These are phyloP conservation scores for Acorus calamus DNA, from an alignment of 106 monocot species.

Conservation along the genomic window DNA sequence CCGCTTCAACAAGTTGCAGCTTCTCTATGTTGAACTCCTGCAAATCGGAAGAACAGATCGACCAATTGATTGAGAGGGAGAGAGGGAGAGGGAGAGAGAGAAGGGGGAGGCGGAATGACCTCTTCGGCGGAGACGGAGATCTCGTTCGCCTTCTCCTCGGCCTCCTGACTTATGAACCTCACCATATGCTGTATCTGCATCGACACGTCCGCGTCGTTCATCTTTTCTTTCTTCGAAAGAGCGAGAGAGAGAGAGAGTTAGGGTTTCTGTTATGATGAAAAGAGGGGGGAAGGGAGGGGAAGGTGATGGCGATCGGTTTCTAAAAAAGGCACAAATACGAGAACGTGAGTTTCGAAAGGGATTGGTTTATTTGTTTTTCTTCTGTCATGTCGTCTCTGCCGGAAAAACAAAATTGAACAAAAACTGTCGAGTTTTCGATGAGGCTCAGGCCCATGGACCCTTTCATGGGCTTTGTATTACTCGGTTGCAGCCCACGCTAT, in stretches of 20 bases:
- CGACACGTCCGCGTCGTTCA: conserved; percentile 6
- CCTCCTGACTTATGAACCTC: conserved; percentile 14
- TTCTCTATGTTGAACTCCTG: conserved; percentile 32
- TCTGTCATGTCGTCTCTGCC: conserved; percentile 10
- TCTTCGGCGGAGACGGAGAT: conserved; percentile 17
- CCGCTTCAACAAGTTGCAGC: conserved; percentile 22
- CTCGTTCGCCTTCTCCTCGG: conserved; percentile 20
- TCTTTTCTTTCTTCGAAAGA: not conserved
- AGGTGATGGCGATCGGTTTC: not conserved
- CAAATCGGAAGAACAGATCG: not conserved
- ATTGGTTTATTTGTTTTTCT: conserved; percentile 13
- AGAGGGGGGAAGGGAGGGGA: no score
- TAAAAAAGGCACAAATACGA: conserved; percentile 9
- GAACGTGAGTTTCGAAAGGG: no score
- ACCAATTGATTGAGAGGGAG: no score
- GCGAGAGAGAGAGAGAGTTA: no score
- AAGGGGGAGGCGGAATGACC: not conserved
- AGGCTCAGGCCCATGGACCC: no score
- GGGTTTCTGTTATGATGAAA: no score
- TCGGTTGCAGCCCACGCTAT: no score
- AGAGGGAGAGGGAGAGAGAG: no score
- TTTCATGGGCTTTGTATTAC: no score
- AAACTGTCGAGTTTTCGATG: no score
- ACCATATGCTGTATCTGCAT: conserved; percentile 19
- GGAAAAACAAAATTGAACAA: not conserved